Evolutionary conservation across 345 rosid genomes (phyloP), one percentile per base, ranked within the genome.

Genomic region (Pugionium cornutum): DNA sequence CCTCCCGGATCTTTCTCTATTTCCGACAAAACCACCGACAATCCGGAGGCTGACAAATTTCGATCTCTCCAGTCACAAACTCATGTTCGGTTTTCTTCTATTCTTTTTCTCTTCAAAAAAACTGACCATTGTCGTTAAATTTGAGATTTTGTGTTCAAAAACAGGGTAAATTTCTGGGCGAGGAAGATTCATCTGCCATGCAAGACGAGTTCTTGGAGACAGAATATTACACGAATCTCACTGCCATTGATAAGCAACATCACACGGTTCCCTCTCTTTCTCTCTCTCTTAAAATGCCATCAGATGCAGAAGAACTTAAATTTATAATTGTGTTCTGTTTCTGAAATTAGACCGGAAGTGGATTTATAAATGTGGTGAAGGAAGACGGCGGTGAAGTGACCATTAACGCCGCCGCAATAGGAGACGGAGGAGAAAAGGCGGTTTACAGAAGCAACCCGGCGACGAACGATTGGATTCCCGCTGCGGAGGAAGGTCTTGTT

Each of bases 401-500:
- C n/a, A 2, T 7, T 18, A 18, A 18, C n/a, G 30, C 39, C 30
- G 34, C 10, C 0, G 34, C 2, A 46, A 2, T 41, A 4, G 64
- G 27, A 50, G 71, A 68, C 33, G 83, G 74, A 64, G 73, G 68
- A 26, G 63, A 61, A 9, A 67, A 61, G 33, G 34, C 59, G 1
- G 69, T 58, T 46, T 78, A 72, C 60, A 73, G 36, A 58, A 78
- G 92, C 75, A 88, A 88, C 42, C 92, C 92, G 10, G 89, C 89
- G 53, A 84, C 82, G n/a, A 88, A 86, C 48, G 92, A 88, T 50
- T 83, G 92, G 96, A 70, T 76, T 76, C 88, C 89, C 1, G 67
- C 35, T 25, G 51, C 45, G 42, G 83, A 75, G 40, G 70, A 79
- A 7, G 68, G 68, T 2, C 30, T 48, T 75, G 82, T 26, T 29